A percentile compares a stretch with the other conserved stretches of the same genome.
Evolutionary conservation across 2,329 filamentous ascomycete species (phyloP).

Genomic region (Penicillium olsonii): DNA sequence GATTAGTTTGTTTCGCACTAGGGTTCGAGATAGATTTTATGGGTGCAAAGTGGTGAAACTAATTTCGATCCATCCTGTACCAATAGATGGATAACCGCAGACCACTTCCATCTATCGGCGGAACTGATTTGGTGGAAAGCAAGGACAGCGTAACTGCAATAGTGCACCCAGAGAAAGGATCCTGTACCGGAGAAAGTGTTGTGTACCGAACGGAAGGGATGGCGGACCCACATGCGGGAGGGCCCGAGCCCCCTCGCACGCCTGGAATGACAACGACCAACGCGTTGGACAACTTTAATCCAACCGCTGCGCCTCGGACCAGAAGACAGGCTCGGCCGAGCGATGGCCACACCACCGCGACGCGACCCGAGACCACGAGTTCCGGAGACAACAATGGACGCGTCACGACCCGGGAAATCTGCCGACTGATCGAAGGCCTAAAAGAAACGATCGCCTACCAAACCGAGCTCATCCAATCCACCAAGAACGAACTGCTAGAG

Average conservation of each 20-base stretch:
- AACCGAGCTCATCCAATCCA: constrained; percentile 5
- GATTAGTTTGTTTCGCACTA: no score
- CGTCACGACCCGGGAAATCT: constrained; percentile 8
- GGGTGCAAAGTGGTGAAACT: no score
- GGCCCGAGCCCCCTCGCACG: background rate
- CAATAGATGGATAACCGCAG: no score
- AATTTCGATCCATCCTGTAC: no score
- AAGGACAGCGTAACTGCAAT: no score
- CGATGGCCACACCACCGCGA: background rate
- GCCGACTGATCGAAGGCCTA: constrained; percentile 4
- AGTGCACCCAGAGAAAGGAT: background rate
- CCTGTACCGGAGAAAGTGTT: constrained; percentile 26
- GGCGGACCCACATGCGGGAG: constrained; percentile 1
- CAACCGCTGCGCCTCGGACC: background rate
- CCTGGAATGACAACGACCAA: background rate
- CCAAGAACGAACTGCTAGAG: constrained; percentile 3
- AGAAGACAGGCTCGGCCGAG: background rate
- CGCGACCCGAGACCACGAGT: background rate
- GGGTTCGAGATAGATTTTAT: no score
- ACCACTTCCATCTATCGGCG: no score
- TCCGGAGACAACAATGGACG: constrained; percentile 1
- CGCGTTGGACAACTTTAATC: background rate
- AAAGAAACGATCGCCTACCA: constrained; percentile 1
- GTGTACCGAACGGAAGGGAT: constrained; percentile 1
- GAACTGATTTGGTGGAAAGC: no score